Evolutionary conservation across 768 basidiomycete species (phyloP), one percentile per base, ranked within the genome.

Genomic region (Trametes maxima): DNA sequence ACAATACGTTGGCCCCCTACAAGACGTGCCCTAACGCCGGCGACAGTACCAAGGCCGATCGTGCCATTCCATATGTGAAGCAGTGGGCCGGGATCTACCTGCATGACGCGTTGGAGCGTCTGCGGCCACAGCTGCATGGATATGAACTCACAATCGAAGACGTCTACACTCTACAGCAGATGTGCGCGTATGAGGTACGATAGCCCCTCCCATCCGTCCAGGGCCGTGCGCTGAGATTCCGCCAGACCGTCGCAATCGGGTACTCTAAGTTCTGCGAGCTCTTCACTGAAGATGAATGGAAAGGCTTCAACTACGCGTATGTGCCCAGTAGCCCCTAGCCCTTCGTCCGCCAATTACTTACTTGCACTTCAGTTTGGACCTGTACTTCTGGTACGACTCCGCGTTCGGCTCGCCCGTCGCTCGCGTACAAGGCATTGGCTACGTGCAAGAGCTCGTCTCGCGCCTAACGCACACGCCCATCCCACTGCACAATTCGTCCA

Each of bases 211-310:
- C 12, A 8, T 14, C 16, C 5, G 14, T 17, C 46, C 68, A 55
- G 54, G 36, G 43, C 56, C 2, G 6, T 21, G 6, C 36, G 24
- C 46, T 5, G 56, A 43, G 5, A 24, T n/a, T 28, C 5, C 19
- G 35, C 12, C 55, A 92, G 90, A 95, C 95, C 17, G 95, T 96
- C 46, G 90, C 93, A 0, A 80, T 96, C 12, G 94, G 93, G 10
- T 95, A 93, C 70, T 94, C 92, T 16, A 88, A 87, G 64, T 98
- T 95, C 76, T 98, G 94, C 65, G 86, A 87, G 57, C 77, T 97
- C 2, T 98, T 98, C 74, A 94, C 92, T 0, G 82, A 89, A 67
- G 86, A 92, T 45, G 95, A 97, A 74, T 98, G 94, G 95, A 88
- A 91, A 70, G 93, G 93, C 0, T 96, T 94, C 72, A 84, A 92